Conservation (phyloP, 352 stramenopile species). For the Globisporangium cystogenes region DNA sequence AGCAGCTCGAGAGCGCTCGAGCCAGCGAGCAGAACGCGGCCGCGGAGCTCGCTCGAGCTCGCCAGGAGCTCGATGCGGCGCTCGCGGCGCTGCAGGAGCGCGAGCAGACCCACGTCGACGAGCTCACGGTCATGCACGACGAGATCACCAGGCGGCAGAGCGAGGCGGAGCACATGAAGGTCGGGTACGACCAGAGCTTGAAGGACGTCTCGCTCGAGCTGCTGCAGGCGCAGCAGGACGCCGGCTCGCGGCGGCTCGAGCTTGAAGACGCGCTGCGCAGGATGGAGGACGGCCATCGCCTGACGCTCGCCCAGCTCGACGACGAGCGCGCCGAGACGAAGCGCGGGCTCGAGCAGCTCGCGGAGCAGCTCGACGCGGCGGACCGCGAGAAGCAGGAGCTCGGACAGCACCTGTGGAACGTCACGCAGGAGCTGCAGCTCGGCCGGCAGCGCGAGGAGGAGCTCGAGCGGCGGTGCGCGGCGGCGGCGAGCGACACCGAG, state of each 20-base stretch:
- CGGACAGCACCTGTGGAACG: conserved; percentile 53
- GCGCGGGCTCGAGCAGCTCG: conserved; percentile 4
- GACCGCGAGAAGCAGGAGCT: conserved; percentile 53
- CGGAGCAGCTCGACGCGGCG: conserved; percentile 8
- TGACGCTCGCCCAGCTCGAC: conserved; percentile 13
- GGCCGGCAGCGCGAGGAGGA: conserved; percentile 24
- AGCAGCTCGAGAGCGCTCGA: conserved; percentile 31
- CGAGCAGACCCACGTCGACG: conserved; percentile 33
- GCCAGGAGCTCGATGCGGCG: conserved; percentile 27
- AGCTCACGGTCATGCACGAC: conserved; percentile 55
- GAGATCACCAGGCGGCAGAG: conserved; percentile 42
- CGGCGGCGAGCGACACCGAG: conserved; percentile 20
- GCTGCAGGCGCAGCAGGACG: conserved; percentile 17
- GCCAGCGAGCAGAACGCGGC: conserved; percentile 28
- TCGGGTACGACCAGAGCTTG: conserved; percentile 30
- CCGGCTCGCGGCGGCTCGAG: neutral
- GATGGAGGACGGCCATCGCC: conserved; percentile 12
- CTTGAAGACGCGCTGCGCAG: conserved; percentile 23
- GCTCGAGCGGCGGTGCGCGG: conserved; percentile 14
- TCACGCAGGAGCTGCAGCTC: conserved; percentile 41
- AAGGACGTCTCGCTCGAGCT: conserved; percentile 25
- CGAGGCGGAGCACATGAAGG: conserved; percentile 24
- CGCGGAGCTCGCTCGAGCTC: conserved; percentile 26
- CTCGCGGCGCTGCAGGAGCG: conserved; percentile 25
- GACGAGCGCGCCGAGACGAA: conserved; percentile 13